phyloP scores from a whole-genome alignment of 2,329 filamentous ascomycete species.

The Botrytis tulipae region DNA sequence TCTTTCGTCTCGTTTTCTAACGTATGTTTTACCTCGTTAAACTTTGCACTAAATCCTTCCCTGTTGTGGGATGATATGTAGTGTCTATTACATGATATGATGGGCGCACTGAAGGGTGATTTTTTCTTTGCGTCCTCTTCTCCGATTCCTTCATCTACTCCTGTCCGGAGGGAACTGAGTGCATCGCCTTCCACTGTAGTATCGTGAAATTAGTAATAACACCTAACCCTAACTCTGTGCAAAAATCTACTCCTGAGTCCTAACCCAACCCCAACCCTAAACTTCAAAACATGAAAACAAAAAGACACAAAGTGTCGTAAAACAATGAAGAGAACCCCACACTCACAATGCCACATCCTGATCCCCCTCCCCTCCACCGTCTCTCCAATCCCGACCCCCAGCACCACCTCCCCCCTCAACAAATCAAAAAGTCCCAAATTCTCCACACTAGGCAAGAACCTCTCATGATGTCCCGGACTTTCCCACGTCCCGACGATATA shows the following conservation, averaged over 20 bases:
- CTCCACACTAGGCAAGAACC: constrained; percentile 44
- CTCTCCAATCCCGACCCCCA: constrained; percentile 27
- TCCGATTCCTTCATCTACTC: neutral
- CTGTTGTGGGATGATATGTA: constrained; percentile 23
- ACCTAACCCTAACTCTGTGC: too few species aligned
- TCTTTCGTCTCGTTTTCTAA: constrained; percentile 23
- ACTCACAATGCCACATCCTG: constrained; percentile 45
- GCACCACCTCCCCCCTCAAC: constrained; percentile 37
- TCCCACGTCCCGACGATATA: constrained; percentile 49
- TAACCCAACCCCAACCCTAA: too few species aligned
- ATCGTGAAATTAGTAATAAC: neutral
- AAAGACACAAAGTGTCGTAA: neutral
- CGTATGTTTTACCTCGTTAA: constrained; percentile 16
- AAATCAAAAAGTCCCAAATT: constrained; percentile 44
- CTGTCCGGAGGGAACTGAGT: neutral
- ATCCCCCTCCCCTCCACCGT: constrained; percentile 36
- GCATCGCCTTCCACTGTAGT: neutral
- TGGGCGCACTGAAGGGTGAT: constrained; percentile 21
- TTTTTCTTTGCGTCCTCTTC: constrained; percentile 7
- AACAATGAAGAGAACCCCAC: constrained; percentile 28
- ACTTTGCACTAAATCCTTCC: constrained; percentile 20
- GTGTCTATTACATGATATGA: constrained; percentile 24
- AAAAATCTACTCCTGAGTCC: neutral
- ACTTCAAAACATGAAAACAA: neutral
- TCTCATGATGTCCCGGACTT: constrained; percentile 43